These are phyloP conservation scores for Diaporthe sp. DNA, from an alignment of 2,329 filamentous ascomycete species.

Conservation along the genomic window DNA sequence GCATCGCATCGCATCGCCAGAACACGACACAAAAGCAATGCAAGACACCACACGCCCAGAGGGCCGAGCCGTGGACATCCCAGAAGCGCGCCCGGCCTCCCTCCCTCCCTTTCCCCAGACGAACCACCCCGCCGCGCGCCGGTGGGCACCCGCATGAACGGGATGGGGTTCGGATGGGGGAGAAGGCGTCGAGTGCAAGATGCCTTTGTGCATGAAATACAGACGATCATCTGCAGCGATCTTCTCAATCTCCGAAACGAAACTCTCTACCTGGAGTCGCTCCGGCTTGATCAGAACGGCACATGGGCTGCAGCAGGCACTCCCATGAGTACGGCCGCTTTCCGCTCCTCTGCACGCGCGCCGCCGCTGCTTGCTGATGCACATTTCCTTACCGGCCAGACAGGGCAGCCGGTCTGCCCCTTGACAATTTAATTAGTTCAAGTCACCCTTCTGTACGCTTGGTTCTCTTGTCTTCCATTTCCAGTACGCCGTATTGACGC, in stretches of 20 bases:
- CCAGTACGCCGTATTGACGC: neutral
- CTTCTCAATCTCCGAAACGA: slow-evolving; percentile 1
- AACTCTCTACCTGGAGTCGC: neutral
- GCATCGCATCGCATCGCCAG: neutral
- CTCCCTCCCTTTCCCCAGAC: slow-evolving; percentile 19
- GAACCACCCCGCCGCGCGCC: neutral
- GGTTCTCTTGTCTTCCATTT: too few species aligned
- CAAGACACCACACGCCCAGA: slow-evolving; percentile 28
- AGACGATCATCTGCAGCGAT: slow-evolving; percentile 1
- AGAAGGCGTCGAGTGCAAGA: neutral
- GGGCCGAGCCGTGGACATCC: slow-evolving; percentile 17
- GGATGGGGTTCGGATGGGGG: slow-evolving; percentile 21
- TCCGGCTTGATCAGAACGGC: neutral
- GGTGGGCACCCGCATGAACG: slow-evolving; percentile 31
- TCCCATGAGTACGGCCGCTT: slow-evolving; percentile 9
- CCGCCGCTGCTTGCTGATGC: slow-evolving; percentile 5
- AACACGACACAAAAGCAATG: slow-evolving; percentile 24
- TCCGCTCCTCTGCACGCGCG: slow-evolving; percentile 14
- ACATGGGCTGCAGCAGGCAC: slow-evolving; percentile 4
- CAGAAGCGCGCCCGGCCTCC: slow-evolving; percentile 4
- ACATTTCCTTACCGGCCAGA: slow-evolving; percentile 13
- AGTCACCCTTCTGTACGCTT: neutral
- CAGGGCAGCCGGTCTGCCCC: neutral
- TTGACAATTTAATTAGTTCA: neutral
- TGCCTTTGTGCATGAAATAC: slow-evolving; percentile 19